phyloP scores from a whole-genome alignment of 192 early-diverging fungal species.

The Backusella westeae region DNA sequence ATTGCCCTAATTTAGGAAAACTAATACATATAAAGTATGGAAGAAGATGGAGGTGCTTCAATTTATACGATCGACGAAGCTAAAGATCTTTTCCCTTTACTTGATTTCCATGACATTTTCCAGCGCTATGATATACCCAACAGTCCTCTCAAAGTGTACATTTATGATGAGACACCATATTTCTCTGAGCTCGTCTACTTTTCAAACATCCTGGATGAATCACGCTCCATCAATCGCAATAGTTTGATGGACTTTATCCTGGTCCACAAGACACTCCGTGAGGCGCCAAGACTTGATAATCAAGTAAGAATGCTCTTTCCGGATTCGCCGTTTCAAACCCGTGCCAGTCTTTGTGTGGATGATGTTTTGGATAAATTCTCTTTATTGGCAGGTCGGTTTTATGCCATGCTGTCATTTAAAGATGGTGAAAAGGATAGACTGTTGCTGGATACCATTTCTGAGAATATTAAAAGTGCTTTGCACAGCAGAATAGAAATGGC shows the following conservation, averaged over 20 bases:
- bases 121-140: not conserved
- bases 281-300: not conserved
- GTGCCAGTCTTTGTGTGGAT: conserved; percentile 3
- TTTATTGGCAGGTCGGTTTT: conserved; percentile 40
- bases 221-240: not conserved
- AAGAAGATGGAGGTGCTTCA: not conserved
- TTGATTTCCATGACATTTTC: not conserved
- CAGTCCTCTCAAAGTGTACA: not conserved
- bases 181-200: not conserved
- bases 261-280: not conserved
- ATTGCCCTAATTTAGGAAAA: not conserved
- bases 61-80: conserved; percentile 3
- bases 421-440: conserved; percentile 45
- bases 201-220: not conserved
- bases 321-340: conserved; percentile 8
- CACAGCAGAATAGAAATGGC: conserved; percentile 26
- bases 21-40: not conserved
- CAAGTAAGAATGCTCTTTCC: not conserved
- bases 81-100: not conserved
- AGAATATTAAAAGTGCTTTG: conserved; percentile 36
- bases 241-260: not conserved
- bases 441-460: conserved; percentile 38
- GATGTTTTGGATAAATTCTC: conserved; percentile 18
- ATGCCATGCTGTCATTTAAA: conserved; percentile 34
- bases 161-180: not conserved